Conservation (phyloP, 305 asterid genomes). For the Ajuga reptans region DNA sequence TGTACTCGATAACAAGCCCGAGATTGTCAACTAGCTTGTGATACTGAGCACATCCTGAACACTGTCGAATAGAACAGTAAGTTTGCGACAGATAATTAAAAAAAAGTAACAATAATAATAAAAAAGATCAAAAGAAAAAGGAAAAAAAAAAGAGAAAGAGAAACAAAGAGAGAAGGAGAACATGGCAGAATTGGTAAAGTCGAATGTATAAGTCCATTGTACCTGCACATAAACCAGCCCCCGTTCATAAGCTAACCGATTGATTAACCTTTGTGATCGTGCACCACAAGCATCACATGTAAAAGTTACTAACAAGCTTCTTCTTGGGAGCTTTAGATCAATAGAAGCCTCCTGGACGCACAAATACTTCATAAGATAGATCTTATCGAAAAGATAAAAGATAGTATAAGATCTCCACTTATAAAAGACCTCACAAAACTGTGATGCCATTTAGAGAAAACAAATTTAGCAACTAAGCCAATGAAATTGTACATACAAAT, state of each 20-base stretch:
- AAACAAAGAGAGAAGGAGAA: not conserved
- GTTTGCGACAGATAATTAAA: not conserved
- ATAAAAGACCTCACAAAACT: not conserved
- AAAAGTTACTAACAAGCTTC: constrained; percentile 66
- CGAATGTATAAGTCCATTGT: constrained; percentile 8
- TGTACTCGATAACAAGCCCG: constrained; percentile 75
- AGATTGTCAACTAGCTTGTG: constrained; percentile 96
- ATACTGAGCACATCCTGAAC: constrained; percentile 77
- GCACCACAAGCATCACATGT: constrained; percentile 70
- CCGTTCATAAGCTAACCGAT: constrained; percentile 78
- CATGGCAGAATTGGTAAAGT: not conserved
- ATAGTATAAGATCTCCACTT: not conserved
- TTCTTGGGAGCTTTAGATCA: constrained; percentile 77
- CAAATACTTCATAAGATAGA: not conserved
- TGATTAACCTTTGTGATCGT: constrained; percentile 59
- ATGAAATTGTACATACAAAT: not conserved
- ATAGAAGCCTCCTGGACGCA: constrained; percentile 48
- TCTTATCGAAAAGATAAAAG: not conserved
- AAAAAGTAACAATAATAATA: not conserved
- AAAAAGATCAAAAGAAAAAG: not conserved
- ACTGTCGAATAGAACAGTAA: constrained; percentile 42
- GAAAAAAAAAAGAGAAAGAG: constrained; percentile 9
- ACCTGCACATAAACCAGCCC: constrained; percentile 92
- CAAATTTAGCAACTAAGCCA: not conserved
- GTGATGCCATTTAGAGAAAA: not conserved